These are phyloP conservation scores for Picea sitchensis DNA, from an alignment of 75 land plant species.

Conservation along the genomic window DNA sequence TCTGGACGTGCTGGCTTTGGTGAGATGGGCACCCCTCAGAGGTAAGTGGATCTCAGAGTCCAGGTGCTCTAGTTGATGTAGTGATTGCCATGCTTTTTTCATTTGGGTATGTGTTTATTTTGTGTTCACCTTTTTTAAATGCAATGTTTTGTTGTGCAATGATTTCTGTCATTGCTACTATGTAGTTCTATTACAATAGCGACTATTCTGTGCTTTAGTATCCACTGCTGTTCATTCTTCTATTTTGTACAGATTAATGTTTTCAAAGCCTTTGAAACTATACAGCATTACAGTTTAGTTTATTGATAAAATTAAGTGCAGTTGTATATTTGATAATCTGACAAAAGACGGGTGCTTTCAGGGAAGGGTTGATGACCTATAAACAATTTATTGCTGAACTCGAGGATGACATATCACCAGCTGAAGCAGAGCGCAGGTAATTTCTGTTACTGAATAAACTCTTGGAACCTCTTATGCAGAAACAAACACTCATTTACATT, in stretches of 20 bases:
- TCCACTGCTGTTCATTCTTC: no score
- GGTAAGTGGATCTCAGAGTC: conserved; percentile 6
- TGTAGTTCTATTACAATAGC: no score
- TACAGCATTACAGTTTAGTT: not conserved
- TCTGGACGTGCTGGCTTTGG: conserved; percentile 55
- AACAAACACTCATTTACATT: not conserved
- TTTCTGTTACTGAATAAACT: not conserved
- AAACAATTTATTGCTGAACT: conserved; percentile 97
- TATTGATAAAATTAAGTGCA: not conserved
- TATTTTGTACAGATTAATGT: no score
- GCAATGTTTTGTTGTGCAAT: not conserved
- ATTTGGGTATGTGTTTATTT: not conserved
- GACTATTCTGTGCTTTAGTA: no score
- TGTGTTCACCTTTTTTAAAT: not conserved
- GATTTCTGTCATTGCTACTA: not conserved
- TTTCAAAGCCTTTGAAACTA: no score
- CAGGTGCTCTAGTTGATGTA: not conserved
- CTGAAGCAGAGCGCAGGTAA: conserved; percentile 97
- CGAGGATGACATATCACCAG: conserved; percentile 96
- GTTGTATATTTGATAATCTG: not conserved
- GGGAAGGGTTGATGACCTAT: conserved; percentile 98
- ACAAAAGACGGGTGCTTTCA: conserved; percentile 29
- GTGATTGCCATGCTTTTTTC: conserved; percentile 3
- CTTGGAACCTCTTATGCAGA: not conserved
- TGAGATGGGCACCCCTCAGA: conserved; percentile 27